A percentile compares a stretch with the other conserved stretches of the same genome.
Conservation (phyloP, 345 rosid species). For the Heritiera fomes region DNA sequence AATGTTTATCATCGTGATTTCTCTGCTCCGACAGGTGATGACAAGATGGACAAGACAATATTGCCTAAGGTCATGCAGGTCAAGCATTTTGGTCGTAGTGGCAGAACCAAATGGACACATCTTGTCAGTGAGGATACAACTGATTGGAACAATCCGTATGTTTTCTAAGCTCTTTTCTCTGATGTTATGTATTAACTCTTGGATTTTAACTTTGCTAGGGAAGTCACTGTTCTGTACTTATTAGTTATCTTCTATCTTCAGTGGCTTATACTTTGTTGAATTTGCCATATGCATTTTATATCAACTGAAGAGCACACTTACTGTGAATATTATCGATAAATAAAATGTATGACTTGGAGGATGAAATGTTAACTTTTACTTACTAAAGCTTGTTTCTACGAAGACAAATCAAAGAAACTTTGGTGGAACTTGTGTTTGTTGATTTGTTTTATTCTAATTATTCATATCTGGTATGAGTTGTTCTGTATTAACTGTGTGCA, state of each 20-base stretch:
- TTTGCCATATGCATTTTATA: background rate
- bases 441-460: background rate
- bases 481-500: background rate
- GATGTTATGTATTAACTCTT: background rate
- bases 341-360: background rate
- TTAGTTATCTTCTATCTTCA: background rate
- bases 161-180: conserved; percentile 10
- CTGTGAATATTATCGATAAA: background rate
- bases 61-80: conserved; percentile 82
- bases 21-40: conserved; percentile 83
- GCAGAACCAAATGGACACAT: conserved; percentile 87
- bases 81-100: conserved; percentile 83
- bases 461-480: background rate
- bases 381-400: background rate
- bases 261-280: background rate
- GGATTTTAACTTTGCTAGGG: too few relatives aligned
- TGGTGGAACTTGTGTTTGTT: background rate
- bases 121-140: conserved; percentile 82
- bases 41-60: conserved; percentile 72
- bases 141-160: conserved; percentile 85
- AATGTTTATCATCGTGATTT: conserved; percentile 54
- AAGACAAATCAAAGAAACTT: background rate
- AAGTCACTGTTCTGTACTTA: too few relatives aligned
- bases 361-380: background rate
- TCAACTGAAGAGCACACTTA: background rate